Evolutionary conservation across 2,329 filamentous ascomycete genomes (phyloP).

Genomic region (Ascochyta pisi): DNA sequence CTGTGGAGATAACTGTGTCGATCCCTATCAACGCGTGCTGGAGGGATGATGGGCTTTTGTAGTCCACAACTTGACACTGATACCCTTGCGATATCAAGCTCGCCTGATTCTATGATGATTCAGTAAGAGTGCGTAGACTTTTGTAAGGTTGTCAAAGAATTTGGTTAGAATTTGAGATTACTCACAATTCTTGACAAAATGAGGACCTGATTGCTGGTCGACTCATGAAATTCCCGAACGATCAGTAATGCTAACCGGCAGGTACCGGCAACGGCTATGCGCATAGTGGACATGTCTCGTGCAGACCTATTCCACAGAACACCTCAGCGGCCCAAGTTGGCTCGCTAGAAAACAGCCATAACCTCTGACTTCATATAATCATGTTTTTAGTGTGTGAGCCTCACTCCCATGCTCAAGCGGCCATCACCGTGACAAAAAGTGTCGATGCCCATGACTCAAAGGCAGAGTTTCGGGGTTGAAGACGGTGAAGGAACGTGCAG

Average conservation of each 20-base stretch:
- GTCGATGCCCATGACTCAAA: constrained; percentile 42
- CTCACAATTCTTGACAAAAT: constrained; percentile 72
- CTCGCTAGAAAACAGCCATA: background rate
- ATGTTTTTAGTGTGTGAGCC: background rate
- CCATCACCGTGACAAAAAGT: constrained; percentile 24
- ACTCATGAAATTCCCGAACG: constrained; percentile 64
- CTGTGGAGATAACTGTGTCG: constrained; percentile 77
- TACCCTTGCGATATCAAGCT: constrained; percentile 64
- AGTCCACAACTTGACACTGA: constrained; percentile 74
- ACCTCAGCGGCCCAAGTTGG: background rate
- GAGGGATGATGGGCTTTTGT: constrained; percentile 64
- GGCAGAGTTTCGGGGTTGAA: constrained; percentile 18
- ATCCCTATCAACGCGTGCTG: constrained; percentile 72
- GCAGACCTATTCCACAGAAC: background rate
- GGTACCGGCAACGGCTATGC: constrained; percentile 68
- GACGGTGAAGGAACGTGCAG: constrained; percentile 32
- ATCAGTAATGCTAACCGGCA: constrained; percentile 66
- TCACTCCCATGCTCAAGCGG: constrained; percentile 4
- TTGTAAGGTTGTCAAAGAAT: background rate
- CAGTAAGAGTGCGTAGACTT: constrained; percentile 6
- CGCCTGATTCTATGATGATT: constrained; percentile 57
- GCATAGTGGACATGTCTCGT: constrained; percentile 56
- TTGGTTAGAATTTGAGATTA: constrained; percentile 9
- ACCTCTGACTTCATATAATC: background rate
- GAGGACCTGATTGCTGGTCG: constrained; percentile 71